Percentiles rank a stretch among this genome's conserved stretches.
These are phyloP conservation scores for Deinandra increscens DNA, from an alignment of 129 eudicot species.

Conservation along the genomic window DNA sequence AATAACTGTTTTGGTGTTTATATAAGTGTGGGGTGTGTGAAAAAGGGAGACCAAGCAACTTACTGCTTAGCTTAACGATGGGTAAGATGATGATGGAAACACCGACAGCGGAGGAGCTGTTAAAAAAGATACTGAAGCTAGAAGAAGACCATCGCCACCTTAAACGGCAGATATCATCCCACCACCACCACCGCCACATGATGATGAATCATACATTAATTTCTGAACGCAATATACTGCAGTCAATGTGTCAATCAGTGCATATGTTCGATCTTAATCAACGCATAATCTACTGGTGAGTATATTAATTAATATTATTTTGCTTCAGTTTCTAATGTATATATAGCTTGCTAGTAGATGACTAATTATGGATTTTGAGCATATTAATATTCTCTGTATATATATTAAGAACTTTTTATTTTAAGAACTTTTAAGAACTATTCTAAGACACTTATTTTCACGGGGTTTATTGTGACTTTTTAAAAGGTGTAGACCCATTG, in stretches of 20 bases:
- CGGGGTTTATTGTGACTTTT: too few species aligned
- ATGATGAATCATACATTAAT: conserved; percentile 29
- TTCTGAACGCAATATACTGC: conserved; percentile 50
- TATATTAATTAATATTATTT: background rate
- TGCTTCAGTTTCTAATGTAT: conserved; percentile 11
- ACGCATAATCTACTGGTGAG: conserved; percentile 69
- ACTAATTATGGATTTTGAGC: background rate
- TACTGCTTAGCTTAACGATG: too few species aligned
- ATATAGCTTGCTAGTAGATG: too few species aligned
- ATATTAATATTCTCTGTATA: background rate
- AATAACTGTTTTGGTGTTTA: too few species aligned
- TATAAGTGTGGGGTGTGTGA: too few species aligned
- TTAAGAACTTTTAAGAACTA: too few species aligned
- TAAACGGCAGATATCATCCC: conserved; percentile 65
- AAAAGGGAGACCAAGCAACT: too few species aligned
- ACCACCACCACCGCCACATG: too few species aligned
- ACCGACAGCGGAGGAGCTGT: conserved; percentile 50
- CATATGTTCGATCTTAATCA: conserved; percentile 52
- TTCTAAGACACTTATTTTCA: too few species aligned
- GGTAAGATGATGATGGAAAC: too few species aligned
- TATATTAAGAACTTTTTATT: too few species aligned
- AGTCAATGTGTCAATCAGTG: conserved; percentile 79
- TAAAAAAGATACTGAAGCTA: conserved; percentile 73
- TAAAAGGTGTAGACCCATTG: too few species aligned
- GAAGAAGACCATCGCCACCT: conserved; percentile 62